phyloP scores from a whole-genome alignment of 169 alveolate species.

The Cryptosporidium viatorum region DNA sequence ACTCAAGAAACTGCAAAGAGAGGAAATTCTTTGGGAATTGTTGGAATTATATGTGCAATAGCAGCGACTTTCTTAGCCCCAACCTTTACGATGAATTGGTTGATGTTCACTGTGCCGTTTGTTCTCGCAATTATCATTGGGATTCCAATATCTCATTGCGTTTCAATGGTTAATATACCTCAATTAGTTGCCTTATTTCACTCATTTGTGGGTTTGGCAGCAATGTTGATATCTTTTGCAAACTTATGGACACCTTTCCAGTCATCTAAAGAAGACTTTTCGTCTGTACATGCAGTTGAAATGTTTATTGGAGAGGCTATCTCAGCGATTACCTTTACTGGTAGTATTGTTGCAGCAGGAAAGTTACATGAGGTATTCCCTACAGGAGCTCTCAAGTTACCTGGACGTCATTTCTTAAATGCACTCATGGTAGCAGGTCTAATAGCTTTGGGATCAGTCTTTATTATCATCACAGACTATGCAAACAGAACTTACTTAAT shows the following conservation, averaged over 20 bases:
- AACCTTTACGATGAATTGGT: constrained; percentile 76
- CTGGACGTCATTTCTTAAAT: constrained; percentile 84
- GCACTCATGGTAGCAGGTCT: constrained; percentile 76
- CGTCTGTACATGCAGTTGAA: constrained; percentile 80
- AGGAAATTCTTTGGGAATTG: constrained; percentile 87
- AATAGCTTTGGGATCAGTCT: constrained; percentile 78
- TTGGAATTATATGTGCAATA: constrained; percentile 87
- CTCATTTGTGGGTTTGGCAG: constrained; percentile 95
- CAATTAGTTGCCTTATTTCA: constrained; percentile 95
- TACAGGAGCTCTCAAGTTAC: constrained; percentile 83
- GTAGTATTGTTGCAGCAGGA: constrained; percentile 93
- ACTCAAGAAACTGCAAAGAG: constrained; percentile 87
- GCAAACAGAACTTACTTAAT: constrained; percentile 75
- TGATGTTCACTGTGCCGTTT: constrained; percentile 74
- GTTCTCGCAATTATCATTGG: constrained; percentile 77
- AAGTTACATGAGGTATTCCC: constrained; percentile 89
- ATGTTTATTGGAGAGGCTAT: constrained; percentile 88
- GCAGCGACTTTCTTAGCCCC: constrained; percentile 83
- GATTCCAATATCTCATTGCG: constrained; percentile 79
- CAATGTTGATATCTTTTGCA: constrained; percentile 89
- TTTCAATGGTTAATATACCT: constrained; percentile 89
- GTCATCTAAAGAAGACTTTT: constrained; percentile 51
- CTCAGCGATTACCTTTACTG: constrained; percentile 93
- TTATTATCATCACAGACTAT: constrained; percentile 41
- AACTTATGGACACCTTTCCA: constrained; percentile 78